phyloP scores from a whole-genome alignment of 2,329 filamentous ascomycete species.

The Penicillium occitanis region DNA sequence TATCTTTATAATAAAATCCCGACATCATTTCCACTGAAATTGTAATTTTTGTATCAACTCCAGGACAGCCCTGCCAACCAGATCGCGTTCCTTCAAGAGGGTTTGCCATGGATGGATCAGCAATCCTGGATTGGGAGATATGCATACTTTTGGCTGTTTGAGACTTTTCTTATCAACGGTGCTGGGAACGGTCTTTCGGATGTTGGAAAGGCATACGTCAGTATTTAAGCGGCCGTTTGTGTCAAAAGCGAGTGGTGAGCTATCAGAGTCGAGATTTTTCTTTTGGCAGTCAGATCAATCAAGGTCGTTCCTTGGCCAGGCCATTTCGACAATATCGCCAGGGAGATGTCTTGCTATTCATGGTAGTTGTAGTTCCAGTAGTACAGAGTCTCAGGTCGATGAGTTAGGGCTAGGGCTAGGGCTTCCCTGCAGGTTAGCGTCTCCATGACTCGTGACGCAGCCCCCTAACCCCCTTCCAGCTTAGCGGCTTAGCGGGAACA shows the following conservation, averaged over 20 bases:
- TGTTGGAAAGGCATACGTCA: neutral
- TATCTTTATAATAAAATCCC: neutral
- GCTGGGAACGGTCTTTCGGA: neutral
- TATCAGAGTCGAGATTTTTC: neutral
- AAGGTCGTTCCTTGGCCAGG: no score
- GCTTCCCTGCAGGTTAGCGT: neutral
- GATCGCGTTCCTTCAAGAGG: neutral
- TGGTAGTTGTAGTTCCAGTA: neutral
- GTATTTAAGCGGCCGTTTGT: neutral
- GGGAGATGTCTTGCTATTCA: neutral
- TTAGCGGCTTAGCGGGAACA: neutral
- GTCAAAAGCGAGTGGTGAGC: neutral
- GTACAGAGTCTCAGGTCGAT: no score
- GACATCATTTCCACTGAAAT: neutral
- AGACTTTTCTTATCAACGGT: neutral
- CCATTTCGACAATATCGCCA: no score
- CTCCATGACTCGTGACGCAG: neutral
- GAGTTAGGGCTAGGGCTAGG: slow-evolving; percentile 10
- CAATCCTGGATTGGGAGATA: neutral
- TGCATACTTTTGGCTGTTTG: neutral
- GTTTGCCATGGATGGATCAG: neutral
- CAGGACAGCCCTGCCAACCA: neutral
- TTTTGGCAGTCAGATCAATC: neutral
- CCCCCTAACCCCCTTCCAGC: neutral
- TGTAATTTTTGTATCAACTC: neutral